phyloP scores from a whole-genome alignment of 495 filamentous ascomycete species.

The Rusavskia elegans region DNA sequence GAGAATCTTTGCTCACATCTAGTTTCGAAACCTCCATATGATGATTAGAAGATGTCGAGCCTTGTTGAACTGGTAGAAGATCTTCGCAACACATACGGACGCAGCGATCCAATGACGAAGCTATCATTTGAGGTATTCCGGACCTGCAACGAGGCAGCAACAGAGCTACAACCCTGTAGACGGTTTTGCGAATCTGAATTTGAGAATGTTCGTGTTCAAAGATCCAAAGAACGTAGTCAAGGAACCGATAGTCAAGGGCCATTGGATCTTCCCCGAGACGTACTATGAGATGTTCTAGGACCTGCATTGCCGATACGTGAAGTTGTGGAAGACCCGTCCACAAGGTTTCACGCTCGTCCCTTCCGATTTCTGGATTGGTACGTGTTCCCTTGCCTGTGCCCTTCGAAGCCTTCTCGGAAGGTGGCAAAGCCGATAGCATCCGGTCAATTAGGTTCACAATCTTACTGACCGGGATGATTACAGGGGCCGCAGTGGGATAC shows the following conservation, averaged over 20 bases:
- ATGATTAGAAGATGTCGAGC: too few species aligned
- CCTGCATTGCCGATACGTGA: conserved; percentile 46
- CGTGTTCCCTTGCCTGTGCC: conserved; percentile 22
- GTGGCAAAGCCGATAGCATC: conserved; percentile 49
- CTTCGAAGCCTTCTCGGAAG: conserved; percentile 17
- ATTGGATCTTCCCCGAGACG: conserved; percentile 36
- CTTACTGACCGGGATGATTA: conserved; percentile 46
- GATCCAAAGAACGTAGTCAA: conserved; percentile 55
- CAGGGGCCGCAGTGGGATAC: conserved; percentile 38
- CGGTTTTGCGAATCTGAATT: conserved; percentile 38
- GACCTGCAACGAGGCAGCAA: conserved; percentile 46
- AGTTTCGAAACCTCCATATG: too few species aligned
- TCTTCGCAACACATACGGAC: conserved; percentile 50
- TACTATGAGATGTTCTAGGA: conserved; percentile 36
- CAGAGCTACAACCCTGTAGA: conserved; percentile 39
- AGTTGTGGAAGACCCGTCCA: conserved; percentile 56
- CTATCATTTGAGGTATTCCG: conserved; percentile 42
- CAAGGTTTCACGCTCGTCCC: conserved; percentile 63
- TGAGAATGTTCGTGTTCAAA: conserved; percentile 44
- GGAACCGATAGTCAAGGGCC: conserved; percentile 36
- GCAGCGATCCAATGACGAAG: conserved; percentile 38
- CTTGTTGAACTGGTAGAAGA: conserved; percentile 28
- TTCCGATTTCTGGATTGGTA: conserved; percentile 50
- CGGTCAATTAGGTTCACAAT: conserved; percentile 51
- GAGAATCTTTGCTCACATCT: too few species aligned